Evolutionary conservation across 176 grass and related monocot genomes (phyloP), one percentile per base, ranked within the genome.

Genomic region (Elaeis guineensis): DNA sequence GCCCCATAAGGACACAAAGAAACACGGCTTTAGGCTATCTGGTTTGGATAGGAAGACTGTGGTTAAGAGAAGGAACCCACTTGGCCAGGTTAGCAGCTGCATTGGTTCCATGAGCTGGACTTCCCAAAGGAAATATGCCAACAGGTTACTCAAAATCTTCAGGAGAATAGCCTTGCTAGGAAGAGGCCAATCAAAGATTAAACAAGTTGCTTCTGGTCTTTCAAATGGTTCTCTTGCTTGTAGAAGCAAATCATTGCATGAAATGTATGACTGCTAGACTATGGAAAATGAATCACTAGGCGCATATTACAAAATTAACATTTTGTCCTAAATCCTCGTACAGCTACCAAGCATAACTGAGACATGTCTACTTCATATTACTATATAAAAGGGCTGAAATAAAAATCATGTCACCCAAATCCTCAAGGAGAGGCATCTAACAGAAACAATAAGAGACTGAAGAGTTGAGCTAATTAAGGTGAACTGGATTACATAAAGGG

Each of bases 91-190:
- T 9, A 75, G 80, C 17, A 86, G 78, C 69, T 90, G 92, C 73
- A 90, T 96, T 52, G 80, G 86, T 12, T 87, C 92, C 26, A 74
- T 87, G 63, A 69, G 79, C 2, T 95, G 90, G 90, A 71, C 74
- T 25, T 87, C 83, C 21, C 92, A 96, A 58, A 85, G 81, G 22
- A 82, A 77, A 17, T 82, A 83, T 69, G 75, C 80, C 3, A 81
- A 72, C 53, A 82, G 80, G 66, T 76, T 96, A 61, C 58, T 88
- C 64, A 85, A 89, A 69, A 50, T 96, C 28, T 88, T 90, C 61
- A 86, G 83, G 28, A 90, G 86, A 66, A 55, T 96, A 50, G 75
- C 80, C 52, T 65, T 96, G 83, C 85, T 96, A 72, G 78, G 83
- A 64, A 84, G 72, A 59, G 66, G 80, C 55, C 74, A 78, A 67